phyloP scores from a whole-genome alignment of 495 filamentous ascomycete species.

The Trichodelitschia bisporula region DNA sequence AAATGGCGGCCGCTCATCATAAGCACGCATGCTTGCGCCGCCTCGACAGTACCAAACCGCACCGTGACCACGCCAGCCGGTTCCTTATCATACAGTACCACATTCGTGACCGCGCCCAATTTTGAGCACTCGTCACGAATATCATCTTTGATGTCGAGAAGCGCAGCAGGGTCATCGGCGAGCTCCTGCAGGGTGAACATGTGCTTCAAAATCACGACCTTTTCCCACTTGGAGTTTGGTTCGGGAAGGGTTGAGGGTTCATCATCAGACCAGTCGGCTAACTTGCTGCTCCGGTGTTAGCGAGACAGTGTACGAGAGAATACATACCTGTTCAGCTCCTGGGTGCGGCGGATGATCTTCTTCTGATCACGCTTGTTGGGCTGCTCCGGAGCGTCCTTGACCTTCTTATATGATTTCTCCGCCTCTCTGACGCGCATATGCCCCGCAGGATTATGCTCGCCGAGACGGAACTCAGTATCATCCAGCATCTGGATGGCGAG shows the following conservation, averaged over 20 bases:
- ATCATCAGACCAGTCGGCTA: conserved; percentile 84
- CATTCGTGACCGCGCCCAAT: conserved; percentile 70
- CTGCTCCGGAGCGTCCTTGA: conserved; percentile 18
- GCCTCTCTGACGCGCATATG: conserved; percentile 66
- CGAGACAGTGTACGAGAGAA: conserved; percentile 2
- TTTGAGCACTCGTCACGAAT: conserved; percentile 76
- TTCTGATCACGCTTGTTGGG: conserved; percentile 40
- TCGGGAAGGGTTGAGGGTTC: conserved; percentile 28
- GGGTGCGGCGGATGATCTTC: conserved; percentile 74
- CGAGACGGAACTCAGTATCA: conserved; percentile 60
- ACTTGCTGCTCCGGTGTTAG: conserved; percentile 28
- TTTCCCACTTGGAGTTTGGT: conserved; percentile 39
- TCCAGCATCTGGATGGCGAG: conserved; percentile 82
- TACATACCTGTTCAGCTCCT: conserved; percentile 42
- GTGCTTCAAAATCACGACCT: conserved; percentile 68
- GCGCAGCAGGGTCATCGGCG: conserved; percentile 55
- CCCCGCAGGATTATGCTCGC: conserved; percentile 24
- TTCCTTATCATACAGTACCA: conserved; percentile 73
- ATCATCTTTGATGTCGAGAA: conserved; percentile 84
- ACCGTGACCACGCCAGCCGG: conserved; percentile 71
- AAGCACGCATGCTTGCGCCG: conserved; percentile 44
- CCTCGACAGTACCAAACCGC: conserved; percentile 40
- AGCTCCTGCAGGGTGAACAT: conserved; percentile 86
- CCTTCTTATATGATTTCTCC: conserved; percentile 66
- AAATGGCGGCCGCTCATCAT: conserved; percentile 67